These are phyloP conservation scores for Monosporozyma unispora DNA, from an alignment of 805 yeast genomes.

Conservation along the genomic window DNA sequence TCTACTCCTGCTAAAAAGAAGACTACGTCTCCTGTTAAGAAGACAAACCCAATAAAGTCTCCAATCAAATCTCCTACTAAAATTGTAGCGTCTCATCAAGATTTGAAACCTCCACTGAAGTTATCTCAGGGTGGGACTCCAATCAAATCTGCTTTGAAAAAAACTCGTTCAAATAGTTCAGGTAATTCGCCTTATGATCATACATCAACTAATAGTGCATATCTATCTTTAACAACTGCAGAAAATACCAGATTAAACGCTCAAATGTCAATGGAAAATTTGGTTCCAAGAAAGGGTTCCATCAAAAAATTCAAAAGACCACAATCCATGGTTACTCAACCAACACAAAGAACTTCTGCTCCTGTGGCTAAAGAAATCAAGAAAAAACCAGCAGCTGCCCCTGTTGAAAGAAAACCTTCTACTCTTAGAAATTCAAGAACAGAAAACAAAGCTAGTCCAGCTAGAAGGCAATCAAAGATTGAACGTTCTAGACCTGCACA, in stretches of 20 bases:
- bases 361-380: conserved; percentile 10
- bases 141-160: conserved; percentile 37
- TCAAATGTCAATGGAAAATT: conserved; percentile 36
- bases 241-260: conserved; percentile 73
- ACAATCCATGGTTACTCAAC: conserved; percentile 12
- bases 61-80: not conserved
- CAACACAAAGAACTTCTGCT: conserved; percentile 8
- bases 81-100: not conserved
- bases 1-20: not conserved
- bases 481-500: not conserved
- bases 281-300: conserved; percentile 1
- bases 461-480: conserved; percentile 1
- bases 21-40: not conserved
- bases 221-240: conserved; percentile 62
- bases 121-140: conserved; percentile 24
- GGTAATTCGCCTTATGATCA: conserved; percentile 13
- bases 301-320: conserved; percentile 14
- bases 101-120: conserved; percentile 4
- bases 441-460: not conserved
- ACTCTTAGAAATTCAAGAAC: not conserved
- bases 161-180: conserved; percentile 16
- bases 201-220: conserved; percentile 52
- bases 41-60: not conserved
- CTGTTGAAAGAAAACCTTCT: not conserved
- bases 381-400: conserved; percentile 11